Evolutionary conservation across 495 filamentous ascomycete genomes (phyloP).

Genomic region (Venustampulla echinocandica): DNA sequence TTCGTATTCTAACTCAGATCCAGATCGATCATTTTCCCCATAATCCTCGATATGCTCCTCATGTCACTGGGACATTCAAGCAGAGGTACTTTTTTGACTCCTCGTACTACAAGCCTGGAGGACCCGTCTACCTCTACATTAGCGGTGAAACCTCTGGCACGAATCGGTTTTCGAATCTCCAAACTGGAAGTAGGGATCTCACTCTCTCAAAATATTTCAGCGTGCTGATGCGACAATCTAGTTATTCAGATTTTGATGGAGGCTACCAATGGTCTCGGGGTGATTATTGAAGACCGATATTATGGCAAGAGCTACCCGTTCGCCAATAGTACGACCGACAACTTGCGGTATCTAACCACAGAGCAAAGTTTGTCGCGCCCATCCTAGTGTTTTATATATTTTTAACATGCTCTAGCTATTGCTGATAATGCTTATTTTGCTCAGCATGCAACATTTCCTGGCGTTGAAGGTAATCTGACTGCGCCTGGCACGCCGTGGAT

Average conservation of each 20-base stretch:
- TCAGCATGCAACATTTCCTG: conserved; percentile 34
- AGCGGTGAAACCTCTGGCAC: conserved; percentile 30
- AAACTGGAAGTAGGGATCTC: conserved; percentile 21
- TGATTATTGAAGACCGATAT: conserved; percentile 40
- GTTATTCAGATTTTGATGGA: conserved; percentile 41
- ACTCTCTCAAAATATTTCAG: conserved; percentile 23
- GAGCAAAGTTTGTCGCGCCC: conserved; percentile 28
- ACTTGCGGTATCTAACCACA: conserved; percentile 36
- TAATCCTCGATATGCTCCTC: conserved; percentile 25
- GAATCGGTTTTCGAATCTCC: conserved; percentile 13
- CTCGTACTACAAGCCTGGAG: conserved; percentile 38
- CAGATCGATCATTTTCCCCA: conserved; percentile 38
- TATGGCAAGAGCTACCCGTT: conserved; percentile 37
- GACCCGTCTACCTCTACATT: conserved; percentile 39
- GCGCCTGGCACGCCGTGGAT: conserved; percentile 36
- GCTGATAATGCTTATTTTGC: conserved; percentile 40
- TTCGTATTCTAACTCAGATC: background rate
- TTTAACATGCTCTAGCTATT: conserved; percentile 21
- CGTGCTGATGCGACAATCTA: background rate
- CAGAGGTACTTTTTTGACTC: conserved; percentile 39
- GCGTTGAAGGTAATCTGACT: conserved; percentile 25
- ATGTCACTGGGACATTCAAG: conserved; percentile 33
- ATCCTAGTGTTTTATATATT: background rate
- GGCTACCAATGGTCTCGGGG: conserved; percentile 36
- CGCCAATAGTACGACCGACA: conserved; percentile 33